These are phyloP conservation scores for Fusarium floridanum DNA, from an alignment of 2,329 filamentous ascomycete species.

Conservation along the genomic window DNA sequence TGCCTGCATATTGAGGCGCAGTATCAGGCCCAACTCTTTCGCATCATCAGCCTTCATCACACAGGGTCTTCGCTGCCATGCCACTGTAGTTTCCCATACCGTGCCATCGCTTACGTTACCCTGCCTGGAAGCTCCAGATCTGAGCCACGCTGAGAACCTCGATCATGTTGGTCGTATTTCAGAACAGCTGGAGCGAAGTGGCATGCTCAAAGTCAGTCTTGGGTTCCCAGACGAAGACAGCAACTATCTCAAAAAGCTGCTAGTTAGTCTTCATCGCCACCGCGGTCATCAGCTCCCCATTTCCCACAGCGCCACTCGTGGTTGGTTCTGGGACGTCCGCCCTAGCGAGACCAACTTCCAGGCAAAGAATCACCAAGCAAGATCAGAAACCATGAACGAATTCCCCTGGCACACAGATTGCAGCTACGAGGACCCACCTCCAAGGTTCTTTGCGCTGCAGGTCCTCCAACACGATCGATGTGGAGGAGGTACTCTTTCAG, in stretches of 20 bases:
- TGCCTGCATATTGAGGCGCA: background rate
- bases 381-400: conserved; percentile 57
- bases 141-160: conserved; percentile 25
- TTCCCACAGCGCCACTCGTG: conserved; percentile 54
- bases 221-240: conserved; percentile 51
- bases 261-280: conserved; percentile 50
- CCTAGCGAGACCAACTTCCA: conserved; percentile 49
- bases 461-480: conserved; percentile 55
- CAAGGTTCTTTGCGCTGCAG: conserved; percentile 57
- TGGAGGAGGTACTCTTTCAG: conserved; percentile 57
- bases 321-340: conserved; percentile 61
- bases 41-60: background rate
- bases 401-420: conserved; percentile 62
- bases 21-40: background rate
- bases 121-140: conserved; percentile 23
- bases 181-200: conserved; percentile 33
- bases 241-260: conserved; percentile 51
- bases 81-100: conserved; percentile 5
- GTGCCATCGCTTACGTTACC: conserved; percentile 20
- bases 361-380: conserved; percentile 49
- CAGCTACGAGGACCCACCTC: conserved; percentile 55
- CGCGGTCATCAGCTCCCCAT: conserved; percentile 56
- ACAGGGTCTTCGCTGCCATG: background rate
- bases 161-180: conserved; percentile 36
- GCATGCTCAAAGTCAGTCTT: conserved; percentile 54